phyloP scores from a whole-genome alignment of 2,329 filamentous ascomycete species.

The Penicillium sp. region DNA sequence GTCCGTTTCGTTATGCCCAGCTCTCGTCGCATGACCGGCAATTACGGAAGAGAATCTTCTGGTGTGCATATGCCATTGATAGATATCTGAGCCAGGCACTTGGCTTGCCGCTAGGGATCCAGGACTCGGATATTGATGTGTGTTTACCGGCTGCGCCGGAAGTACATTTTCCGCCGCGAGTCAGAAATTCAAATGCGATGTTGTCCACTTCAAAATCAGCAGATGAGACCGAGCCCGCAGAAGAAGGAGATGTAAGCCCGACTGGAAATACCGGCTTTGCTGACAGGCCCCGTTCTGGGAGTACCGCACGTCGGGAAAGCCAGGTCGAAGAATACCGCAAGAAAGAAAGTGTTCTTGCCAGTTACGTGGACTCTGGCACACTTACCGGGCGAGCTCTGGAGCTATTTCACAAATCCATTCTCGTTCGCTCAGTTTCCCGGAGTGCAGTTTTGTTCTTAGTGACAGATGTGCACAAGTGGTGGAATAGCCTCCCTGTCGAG shows the following conservation, averaged over 20 bases:
- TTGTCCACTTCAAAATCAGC: constrained; percentile 19
- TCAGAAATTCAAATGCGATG: background rate
- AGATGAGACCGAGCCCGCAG: background rate
- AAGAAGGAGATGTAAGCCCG: too few relatives aligned
- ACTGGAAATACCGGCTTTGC: background rate
- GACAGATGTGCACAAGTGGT: constrained; percentile 52
- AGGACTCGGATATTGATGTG: constrained; percentile 52
- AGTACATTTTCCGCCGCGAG: constrained; percentile 40
- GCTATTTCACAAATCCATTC: constrained; percentile 51
- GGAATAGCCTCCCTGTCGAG: constrained; percentile 47
- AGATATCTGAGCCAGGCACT: constrained; percentile 50
- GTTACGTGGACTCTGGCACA: constrained; percentile 49
- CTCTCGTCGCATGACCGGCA: constrained; percentile 51
- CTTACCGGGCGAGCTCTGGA: constrained; percentile 49
- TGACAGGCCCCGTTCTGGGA: background rate
- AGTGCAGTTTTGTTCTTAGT: constrained; percentile 47
- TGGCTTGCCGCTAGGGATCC: constrained; percentile 49
- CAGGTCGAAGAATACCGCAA: constrained; percentile 25
- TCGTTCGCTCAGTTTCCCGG: constrained; percentile 47
- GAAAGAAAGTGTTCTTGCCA: constrained; percentile 44
- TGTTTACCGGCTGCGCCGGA: constrained; percentile 55
- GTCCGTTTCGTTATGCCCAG: constrained; percentile 58
- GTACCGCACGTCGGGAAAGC: background rate
- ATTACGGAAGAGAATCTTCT: constrained; percentile 51
- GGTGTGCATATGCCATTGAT: constrained; percentile 51